Evolutionary conservation across 192 early-diverging fungal species (phyloP).

Genomic region (Helicostylum pulchrum): DNA sequence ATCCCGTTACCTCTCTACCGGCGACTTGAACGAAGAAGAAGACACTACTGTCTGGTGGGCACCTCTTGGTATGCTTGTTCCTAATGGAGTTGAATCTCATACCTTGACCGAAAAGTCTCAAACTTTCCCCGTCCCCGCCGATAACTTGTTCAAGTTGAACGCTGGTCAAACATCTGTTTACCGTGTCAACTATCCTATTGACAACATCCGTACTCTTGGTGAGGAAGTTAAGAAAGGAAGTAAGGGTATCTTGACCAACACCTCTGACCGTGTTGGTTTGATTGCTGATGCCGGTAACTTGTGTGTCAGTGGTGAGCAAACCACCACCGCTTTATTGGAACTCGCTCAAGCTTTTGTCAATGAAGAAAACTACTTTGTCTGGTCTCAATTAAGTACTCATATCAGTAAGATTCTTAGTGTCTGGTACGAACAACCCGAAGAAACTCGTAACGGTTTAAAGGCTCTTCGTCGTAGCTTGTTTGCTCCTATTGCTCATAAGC

Average conservation of each 20-base stretch:
- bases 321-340: constrained; percentile 72
- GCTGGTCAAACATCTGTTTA: constrained; percentile 75
- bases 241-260: constrained; percentile 54
- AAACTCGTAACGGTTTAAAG: constrained; percentile 59
- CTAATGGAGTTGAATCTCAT: constrained; percentile 29
- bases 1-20: constrained; percentile 81
- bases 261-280: constrained; percentile 77
- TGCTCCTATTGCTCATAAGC: constrained; percentile 61
- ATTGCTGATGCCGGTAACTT: constrained; percentile 81
- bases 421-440: constrained; percentile 65
- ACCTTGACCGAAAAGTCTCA: constrained; percentile 39
- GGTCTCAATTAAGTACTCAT: constrained; percentile 61
- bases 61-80: constrained; percentile 63
- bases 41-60: constrained; percentile 83
- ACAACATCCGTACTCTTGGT: constrained; percentile 50
- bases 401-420: constrained; percentile 56
- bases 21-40: constrained; percentile 72
- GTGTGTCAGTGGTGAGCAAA: constrained; percentile 71
- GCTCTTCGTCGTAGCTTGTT: constrained; percentile 70
- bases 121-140: constrained; percentile 44
- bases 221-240: constrained; percentile 44
- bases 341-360: constrained; percentile 67
- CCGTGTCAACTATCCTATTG: constrained; percentile 73
- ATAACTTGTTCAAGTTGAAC: constrained; percentile 84
- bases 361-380: constrained; percentile 82